Base-by-base conservation (phyloP, 1,139 yeast genomes). In the Lodderomyces oxycetoniae region DNA sequence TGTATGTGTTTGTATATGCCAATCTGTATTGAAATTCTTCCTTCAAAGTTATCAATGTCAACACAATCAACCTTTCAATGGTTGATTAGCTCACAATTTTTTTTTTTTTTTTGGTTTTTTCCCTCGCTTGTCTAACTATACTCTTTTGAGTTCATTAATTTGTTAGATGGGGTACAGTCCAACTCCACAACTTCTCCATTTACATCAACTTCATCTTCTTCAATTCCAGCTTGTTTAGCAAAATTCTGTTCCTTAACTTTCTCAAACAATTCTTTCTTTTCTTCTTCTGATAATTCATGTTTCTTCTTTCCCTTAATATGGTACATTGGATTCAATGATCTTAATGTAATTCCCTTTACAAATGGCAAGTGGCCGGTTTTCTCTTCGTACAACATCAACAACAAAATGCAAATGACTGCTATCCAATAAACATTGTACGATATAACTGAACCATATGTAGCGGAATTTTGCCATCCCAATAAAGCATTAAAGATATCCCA, bases 371-470 rank as follows among this genome's bases (percentile, higher is more conserved):
- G 65, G 16, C 64, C 65, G 29, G 57, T 58, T 55, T 65, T 79
- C 66, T 86, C 95, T 64, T 82, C 88, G 59, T 50, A 83, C 46
- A 74, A 64, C 84, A 85, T 75, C 47, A 79, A 55, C n/a, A 52
- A 41, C 33, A 87, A 59, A 34, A 69, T 63, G 21, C 59, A 47
- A 42, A 85, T 78, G 37, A 87, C 57, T 10, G 62, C 61, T 25
- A 81, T 44, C 96, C 96, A 88, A 64, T 87, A 88, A 32, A 84
- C 48, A 63, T 85, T 86, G 67, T 88, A 88, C 33, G 88, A 74
- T 31, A 87, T 65, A 41, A 88, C 87, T 2, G 94, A 83, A 36
- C 95, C 94, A 52, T 85, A 76, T 44, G 95, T 87, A 39, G 96
- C 96, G 35, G 61, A 53, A 34, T 57, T 57, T 55, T 55, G 61